Percentiles rank a stretch among this genome's conserved stretches.
phyloP scores from a whole-genome alignment of 2,329 filamentous ascomycete genomes.

The Nigrospora sphaerica region DNA sequence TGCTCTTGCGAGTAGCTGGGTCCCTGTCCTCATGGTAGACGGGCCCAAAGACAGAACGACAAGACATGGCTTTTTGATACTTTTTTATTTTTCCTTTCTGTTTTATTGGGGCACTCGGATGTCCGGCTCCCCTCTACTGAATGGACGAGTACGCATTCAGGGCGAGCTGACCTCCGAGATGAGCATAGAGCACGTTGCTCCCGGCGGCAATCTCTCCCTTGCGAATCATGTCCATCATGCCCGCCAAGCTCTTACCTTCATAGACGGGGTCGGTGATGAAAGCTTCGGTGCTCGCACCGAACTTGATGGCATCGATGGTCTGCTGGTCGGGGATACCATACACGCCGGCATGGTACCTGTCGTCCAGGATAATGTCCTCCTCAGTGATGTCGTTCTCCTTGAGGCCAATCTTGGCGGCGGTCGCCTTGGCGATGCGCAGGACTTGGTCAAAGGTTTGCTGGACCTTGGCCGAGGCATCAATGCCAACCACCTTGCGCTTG shows the following conservation, averaged over 20 bases:
- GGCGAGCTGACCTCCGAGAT: conserved; percentile 63
- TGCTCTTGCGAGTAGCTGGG: too few species aligned
- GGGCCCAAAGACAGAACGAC: too few species aligned
- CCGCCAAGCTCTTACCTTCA: conserved; percentile 68
- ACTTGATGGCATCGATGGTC: conserved; percentile 62
- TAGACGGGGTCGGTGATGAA: conserved; percentile 73
- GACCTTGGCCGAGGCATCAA: conserved; percentile 57
- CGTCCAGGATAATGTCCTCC: conserved; percentile 54
- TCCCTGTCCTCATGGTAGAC: too few species aligned
- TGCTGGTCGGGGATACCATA: conserved; percentile 61
- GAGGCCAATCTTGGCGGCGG: conserved; percentile 57
- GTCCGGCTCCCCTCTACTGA: conserved; percentile 2
- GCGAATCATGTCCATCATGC: conserved; percentile 61
- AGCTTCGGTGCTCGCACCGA: conserved; percentile 60
- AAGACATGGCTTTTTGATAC: too few species aligned
- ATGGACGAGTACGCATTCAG: conserved; percentile 58
- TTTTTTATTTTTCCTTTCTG: too few species aligned
- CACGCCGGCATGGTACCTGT: conserved; percentile 56
- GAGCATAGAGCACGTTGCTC: conserved; percentile 65
- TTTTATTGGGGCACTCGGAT: too few species aligned
- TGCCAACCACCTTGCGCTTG: conserved; percentile 54
- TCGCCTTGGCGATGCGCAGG: conserved; percentile 57
- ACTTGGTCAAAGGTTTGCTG: conserved; percentile 59
- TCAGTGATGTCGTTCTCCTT: conserved; percentile 51
- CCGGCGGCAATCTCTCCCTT: conserved; percentile 50